These are phyloP conservation scores for Amanita pallidorosea DNA, from an alignment of 768 basidiomycete species.

Conservation along the genomic window DNA sequence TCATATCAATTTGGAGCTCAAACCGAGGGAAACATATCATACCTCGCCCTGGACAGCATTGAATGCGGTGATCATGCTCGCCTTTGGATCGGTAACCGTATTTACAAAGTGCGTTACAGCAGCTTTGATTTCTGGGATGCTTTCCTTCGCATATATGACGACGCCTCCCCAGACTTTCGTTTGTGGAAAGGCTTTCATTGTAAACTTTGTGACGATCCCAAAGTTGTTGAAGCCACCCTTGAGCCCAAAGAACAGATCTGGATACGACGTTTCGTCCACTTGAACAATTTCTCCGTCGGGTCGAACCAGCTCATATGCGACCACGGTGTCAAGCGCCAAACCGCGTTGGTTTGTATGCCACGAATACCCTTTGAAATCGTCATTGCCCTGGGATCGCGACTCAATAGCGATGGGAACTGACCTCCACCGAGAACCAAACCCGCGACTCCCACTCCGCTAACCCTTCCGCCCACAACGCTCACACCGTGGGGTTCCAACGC, in stretches of 20 bases:
- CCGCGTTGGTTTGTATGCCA: slow-evolving; percentile 40
- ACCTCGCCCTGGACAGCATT: neutral
- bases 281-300: slow-evolving; percentile 27
- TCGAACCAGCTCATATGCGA: slow-evolving; percentile 30
- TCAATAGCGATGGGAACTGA: neutral
- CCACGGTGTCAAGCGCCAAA: slow-evolving; percentile 31
- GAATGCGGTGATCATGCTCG: slow-evolving; percentile 2
- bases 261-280: slow-evolving; percentile 10
- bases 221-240: slow-evolving; percentile 27
- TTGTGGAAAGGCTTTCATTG: slow-evolving; percentile 33
- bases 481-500: slow-evolving; percentile 37
- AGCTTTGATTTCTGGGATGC: neutral
- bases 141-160: neutral
- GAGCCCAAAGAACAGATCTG: slow-evolving; percentile 18
- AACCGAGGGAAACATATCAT: neutral
- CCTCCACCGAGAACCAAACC: slow-evolving; percentile 53
- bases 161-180: slow-evolving; percentile 11
- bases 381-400: neutral
- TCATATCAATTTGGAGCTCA: neutral
- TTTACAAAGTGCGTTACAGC: neutral
- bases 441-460: slow-evolving; percentile 47
- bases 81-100: neutral
- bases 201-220: slow-evolving; percentile 38
- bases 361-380: slow-evolving; percentile 27
- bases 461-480: slow-evolving; percentile 49